Evolutionary conservation across 164 flowering plant species (phyloP).

Genomic region (Piper betle): DNA sequence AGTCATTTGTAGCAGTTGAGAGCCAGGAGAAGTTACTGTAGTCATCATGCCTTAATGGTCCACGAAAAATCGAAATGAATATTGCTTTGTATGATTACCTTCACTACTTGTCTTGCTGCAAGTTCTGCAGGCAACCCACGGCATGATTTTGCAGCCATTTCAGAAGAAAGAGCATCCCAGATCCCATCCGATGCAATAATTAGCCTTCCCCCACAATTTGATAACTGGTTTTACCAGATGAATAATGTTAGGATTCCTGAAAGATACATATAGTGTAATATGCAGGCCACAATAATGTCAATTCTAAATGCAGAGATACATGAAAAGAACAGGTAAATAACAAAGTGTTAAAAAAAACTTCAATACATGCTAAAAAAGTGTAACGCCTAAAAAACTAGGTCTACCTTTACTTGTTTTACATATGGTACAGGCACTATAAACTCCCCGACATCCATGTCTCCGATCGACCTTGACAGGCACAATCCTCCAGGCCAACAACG

Average conservation of each 20-base stretch:
- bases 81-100: constrained; percentile 26
- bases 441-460: constrained; percentile 91
- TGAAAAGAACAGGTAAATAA: neutral
- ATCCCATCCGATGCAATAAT: constrained; percentile 90
- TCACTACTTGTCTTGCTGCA: constrained; percentile 82
- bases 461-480: constrained; percentile 89
- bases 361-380: neutral
- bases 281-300: neutral
- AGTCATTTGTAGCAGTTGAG: no score
- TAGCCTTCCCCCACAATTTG: constrained; percentile 77
- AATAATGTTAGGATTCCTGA: constrained; percentile 6
- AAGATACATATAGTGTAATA: neutral
- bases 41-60: neutral
- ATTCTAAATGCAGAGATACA: neutral
- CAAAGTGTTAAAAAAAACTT: neutral
- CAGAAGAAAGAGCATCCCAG: constrained; percentile 85
- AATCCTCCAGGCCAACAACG: constrained; percentile 97
- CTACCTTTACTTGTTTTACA: constrained; percentile 94
- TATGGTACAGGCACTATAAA: constrained; percentile 77
- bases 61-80: neutral
- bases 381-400: neutral
- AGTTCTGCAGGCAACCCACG: constrained; percentile 87
- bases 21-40: no score
- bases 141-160: constrained; percentile 66
- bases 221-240: constrained; percentile 30